Percentiles rank a stretch among this genome's conserved stretches.
These are phyloP conservation scores for Calvatia gigantea DNA, from an alignment of 768 basidiomycete genomes.

Conservation along the genomic window DNA sequence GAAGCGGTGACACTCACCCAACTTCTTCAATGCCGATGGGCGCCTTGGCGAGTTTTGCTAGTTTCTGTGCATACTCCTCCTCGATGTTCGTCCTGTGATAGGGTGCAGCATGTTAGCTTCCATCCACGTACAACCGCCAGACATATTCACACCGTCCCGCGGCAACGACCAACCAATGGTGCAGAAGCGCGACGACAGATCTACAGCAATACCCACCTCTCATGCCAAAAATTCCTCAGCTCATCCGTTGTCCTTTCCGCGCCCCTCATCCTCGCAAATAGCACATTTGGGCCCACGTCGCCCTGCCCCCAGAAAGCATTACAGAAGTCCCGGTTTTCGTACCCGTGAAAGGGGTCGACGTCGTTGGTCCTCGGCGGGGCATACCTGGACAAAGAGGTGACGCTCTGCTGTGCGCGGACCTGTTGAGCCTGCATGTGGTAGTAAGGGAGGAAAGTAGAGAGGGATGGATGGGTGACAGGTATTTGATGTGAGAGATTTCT, in stretches of 20 bases:
- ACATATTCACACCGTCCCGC: background rate
- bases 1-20: constrained; percentile 55
- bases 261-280: constrained; percentile 85
- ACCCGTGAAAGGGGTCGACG: constrained; percentile 41
- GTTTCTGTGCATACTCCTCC: constrained; percentile 86
- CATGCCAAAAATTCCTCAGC: constrained; percentile 84
- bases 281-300: constrained; percentile 84
- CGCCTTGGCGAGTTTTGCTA: constrained; percentile 75
- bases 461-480: constrained; percentile 6
- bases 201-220: constrained; percentile 59
- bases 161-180: background rate
- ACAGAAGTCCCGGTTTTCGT: constrained; percentile 67
- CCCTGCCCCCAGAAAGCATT: constrained; percentile 93
- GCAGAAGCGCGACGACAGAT: background rate
- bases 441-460: constrained; percentile 4
- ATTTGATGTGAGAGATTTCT: constrained; percentile 12
- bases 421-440: constrained; percentile 4
- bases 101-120: constrained; percentile 4
- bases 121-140: background rate
- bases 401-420: constrained; percentile 59
- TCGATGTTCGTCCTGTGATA: constrained; percentile 74
- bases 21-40: constrained; percentile 86
- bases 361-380: constrained; percentile 47
- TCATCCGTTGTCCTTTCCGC: constrained; percentile 87
- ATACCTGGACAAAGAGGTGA: constrained; percentile 66